A percentile compares a stretch with the other conserved stretches of the same genome.
These are phyloP conservation scores for Phlegmacium glaucopus DNA, from an alignment of 768 basidiomycete genomes.

Conservation along the genomic window DNA sequence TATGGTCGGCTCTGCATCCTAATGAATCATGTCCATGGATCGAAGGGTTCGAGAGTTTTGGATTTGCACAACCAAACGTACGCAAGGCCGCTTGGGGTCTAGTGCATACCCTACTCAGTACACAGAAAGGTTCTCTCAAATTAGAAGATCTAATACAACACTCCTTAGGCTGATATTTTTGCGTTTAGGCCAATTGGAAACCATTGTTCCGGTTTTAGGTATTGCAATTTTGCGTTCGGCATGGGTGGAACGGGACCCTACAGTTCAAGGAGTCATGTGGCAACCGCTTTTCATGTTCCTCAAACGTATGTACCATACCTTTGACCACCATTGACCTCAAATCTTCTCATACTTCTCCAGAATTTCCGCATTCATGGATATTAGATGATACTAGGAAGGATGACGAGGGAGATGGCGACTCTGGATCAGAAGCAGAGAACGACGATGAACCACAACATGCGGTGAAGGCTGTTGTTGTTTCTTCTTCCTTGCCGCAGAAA, in stretches of 20 bases:
- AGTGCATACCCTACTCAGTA: conserved; percentile 41
- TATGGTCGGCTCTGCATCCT: conserved; percentile 60
- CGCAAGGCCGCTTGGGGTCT: conserved; percentile 68
- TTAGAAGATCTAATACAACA: background rate
- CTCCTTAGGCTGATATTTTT: background rate
- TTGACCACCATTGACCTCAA: background rate
- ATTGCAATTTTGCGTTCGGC: conserved; percentile 61
- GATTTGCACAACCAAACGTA: conserved; percentile 65
- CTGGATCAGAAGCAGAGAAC: conserved; percentile 32
- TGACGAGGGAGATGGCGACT: conserved; percentile 30
- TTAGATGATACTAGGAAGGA: conserved; percentile 27
- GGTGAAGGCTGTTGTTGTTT: background rate
- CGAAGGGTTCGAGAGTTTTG: conserved; percentile 43
- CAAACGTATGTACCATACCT: conserved; percentile 44
- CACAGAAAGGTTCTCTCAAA: conserved; percentile 38
- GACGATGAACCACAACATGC: conserved; percentile 26
- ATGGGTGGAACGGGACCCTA: conserved; percentile 65
- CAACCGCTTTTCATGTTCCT: conserved; percentile 69
- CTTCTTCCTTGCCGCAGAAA: background rate
- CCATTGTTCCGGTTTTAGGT: conserved; percentile 46
- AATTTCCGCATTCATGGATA: conserved; percentile 64
- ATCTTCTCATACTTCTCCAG: conserved; percentile 30
- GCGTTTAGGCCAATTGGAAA: conserved; percentile 19
- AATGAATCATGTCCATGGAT: conserved; percentile 39
- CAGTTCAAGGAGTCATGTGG: conserved; percentile 69